Conservation (phyloP, 1,284 basidiomycete species). For the Tetrapyrgos nigripes region DNA sequence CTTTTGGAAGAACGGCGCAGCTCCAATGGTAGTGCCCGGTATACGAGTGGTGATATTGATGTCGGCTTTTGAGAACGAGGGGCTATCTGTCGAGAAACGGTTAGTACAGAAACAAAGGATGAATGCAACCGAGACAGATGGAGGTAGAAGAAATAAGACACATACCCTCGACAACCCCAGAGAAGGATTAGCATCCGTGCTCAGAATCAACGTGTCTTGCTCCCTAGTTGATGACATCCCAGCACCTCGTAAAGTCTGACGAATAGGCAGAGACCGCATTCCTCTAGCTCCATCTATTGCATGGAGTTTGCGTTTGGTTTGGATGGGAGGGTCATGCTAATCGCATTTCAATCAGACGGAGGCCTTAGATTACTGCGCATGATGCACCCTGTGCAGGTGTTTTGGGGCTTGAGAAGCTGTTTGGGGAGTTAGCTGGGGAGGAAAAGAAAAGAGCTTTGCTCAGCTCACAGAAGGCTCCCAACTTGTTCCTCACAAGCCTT, state of each 20-base stretch:
- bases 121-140: not conserved
- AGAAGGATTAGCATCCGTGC: slow-evolving; percentile 82
- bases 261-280: slow-evolving; percentile 84
- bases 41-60: slow-evolving; percentile 78
- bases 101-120: slow-evolving; percentile 58
- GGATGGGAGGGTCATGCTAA: slow-evolving; percentile 81
- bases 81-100: not conserved
- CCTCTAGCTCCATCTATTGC: slow-evolving; percentile 80
- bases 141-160: not conserved
- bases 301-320: slow-evolving; percentile 82
- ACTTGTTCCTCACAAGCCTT: too few relatives aligned
- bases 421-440: too few relatives aligned
- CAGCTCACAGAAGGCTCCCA: too few relatives aligned
- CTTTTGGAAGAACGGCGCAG: slow-evolving; percentile 83
- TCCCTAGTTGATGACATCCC: slow-evolving; percentile 47
- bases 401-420: too few relatives aligned
- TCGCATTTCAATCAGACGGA: not conserved
- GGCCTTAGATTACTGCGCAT: too few relatives aligned
- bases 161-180: slow-evolving; percentile 78
- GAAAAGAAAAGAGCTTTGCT: too few relatives aligned
- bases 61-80: slow-evolving; percentile 44
- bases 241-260: slow-evolving; percentile 63
- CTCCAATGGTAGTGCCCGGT: slow-evolving; percentile 79
- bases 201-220: slow-evolving; percentile 79
- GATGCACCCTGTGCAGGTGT: too few relatives aligned